These are phyloP conservation scores for Corchorus olitorius DNA, from an alignment of 345 rosid species.

Conservation along the genomic window DNA sequence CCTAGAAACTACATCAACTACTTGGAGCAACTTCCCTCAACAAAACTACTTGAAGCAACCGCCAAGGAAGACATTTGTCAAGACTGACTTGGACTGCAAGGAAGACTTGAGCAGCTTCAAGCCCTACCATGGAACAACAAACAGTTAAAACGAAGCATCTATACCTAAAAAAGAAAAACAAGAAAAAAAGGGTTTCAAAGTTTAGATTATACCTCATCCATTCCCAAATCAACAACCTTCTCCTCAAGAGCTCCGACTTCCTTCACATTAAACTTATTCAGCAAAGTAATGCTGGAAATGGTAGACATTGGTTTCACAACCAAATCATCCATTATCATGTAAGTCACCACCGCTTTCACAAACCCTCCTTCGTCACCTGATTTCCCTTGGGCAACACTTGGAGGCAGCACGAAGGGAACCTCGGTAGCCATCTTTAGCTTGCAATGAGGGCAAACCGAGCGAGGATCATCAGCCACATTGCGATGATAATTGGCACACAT, in stretches of 20 bases:
- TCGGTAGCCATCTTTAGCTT: too few species aligned
- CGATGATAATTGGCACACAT: not conserved
- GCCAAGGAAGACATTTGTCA: not conserved
- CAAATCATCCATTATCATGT: constrained; percentile 40
- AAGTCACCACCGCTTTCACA: constrained; percentile 33
- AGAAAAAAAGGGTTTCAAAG: not conserved
- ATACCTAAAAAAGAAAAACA: not conserved
- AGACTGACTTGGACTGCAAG: not conserved
- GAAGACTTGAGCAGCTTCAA: not conserved
- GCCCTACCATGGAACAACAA: not conserved
- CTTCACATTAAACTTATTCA: constrained; percentile 22
- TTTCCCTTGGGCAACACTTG: too few species aligned
- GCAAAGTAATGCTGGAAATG: constrained; percentile 18
- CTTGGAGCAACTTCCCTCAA: not conserved
- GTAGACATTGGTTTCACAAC: constrained; percentile 34
- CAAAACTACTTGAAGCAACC: not conserved
- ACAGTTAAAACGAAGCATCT: too few species aligned
- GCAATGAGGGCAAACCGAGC: too few species aligned
- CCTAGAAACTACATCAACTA: not conserved
- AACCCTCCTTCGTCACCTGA: constrained; percentile 26
- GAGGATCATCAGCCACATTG: not conserved
- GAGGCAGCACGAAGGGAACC: too few species aligned
- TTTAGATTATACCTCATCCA: constrained; percentile 23
- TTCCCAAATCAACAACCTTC: constrained; percentile 17
- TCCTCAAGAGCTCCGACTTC: constrained; percentile 24